phyloP scores from a whole-genome alignment of 805 yeast species.

The Cyberlindnera veronae region DNA sequence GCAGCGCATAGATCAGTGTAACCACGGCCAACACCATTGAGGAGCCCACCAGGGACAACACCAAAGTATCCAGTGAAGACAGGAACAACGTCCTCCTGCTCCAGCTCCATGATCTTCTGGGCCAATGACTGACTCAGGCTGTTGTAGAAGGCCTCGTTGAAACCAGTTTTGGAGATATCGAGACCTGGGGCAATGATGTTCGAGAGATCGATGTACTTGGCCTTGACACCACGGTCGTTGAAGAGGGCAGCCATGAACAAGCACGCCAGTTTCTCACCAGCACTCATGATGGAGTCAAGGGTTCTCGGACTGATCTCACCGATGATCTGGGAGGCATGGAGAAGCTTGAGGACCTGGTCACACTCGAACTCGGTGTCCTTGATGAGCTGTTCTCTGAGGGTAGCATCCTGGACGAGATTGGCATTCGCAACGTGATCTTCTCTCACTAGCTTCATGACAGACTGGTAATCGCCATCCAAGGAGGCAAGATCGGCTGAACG shows the following conservation, averaged over 20 bases:
- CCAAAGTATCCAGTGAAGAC: constrained; percentile 97
- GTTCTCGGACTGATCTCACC: constrained; percentile 92
- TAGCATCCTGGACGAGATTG: constrained; percentile 41
- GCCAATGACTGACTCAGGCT: constrained; percentile 52
- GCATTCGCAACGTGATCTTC: constrained; percentile 83
- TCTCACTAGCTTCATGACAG: constrained; percentile 62
- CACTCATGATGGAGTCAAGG: constrained; percentile 82
- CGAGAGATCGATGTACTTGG: constrained; percentile 77
- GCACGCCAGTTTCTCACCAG: constrained; percentile 93
- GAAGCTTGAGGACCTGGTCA: constrained; percentile 59
- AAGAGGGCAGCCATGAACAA: constrained; percentile 82
- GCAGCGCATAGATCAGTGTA: constrained; percentile 98
- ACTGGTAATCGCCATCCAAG: constrained; percentile 53
- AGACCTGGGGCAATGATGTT: constrained; percentile 62
- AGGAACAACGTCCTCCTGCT: constrained; percentile 54
- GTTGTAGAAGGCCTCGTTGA: constrained; percentile 65
- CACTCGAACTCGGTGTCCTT: constrained; percentile 62
- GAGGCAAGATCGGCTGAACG: constrained; percentile 79
- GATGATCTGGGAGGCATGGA: constrained; percentile 85
- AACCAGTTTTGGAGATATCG: constrained; percentile 48
- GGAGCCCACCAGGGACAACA: constrained; percentile 89
- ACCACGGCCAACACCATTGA: constrained; percentile 94
- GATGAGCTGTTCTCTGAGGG: constrained; percentile 51
- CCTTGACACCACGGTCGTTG: constrained; percentile 75
- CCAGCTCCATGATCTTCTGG: constrained; percentile 41